Conservation (phyloP, 768 basidiomycete species). For the Cystofilobasidium capitatum region DNA sequence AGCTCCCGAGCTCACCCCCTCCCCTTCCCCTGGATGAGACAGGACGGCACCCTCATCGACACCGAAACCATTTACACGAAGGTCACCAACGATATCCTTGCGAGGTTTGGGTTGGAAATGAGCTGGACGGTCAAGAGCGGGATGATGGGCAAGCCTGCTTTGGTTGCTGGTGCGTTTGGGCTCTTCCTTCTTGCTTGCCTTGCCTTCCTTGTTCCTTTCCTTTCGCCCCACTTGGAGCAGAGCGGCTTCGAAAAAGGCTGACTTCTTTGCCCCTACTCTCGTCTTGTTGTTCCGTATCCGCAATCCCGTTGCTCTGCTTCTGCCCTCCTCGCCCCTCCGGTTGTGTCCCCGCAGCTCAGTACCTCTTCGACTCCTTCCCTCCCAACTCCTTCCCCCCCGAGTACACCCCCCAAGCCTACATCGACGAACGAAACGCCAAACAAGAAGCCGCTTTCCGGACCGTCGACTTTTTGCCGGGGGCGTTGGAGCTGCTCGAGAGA, state of each 20-base stretch:
- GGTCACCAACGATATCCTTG: constrained; percentile 58
- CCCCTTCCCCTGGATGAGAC: no score
- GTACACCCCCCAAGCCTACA: constrained; percentile 50
- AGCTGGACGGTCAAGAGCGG: constrained; percentile 64
- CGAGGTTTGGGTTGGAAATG: constrained; percentile 62
- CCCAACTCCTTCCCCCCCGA: constrained; percentile 48
- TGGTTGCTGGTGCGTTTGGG: neutral
- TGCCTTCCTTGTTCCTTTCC: neutral
- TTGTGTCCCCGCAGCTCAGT: constrained; percentile 6
- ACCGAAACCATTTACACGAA: constrained; percentile 23
- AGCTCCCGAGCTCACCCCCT: neutral
- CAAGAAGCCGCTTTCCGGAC: constrained; percentile 62
- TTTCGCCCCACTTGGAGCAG: neutral
- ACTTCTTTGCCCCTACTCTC: neutral
- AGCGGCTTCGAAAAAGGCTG: no score
- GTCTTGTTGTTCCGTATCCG: neutral
- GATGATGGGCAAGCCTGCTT: constrained; percentile 62
- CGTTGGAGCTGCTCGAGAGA: constrained; percentile 57
- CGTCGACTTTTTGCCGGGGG: constrained; percentile 65
- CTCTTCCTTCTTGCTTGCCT: constrained; percentile 47
- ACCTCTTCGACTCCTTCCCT: constrained; percentile 69
- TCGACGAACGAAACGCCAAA: constrained; percentile 48
- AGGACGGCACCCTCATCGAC: constrained; percentile 25
- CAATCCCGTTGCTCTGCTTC: neutral
- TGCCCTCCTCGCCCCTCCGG: neutral